A percentile compares a stretch with the other conserved stretches of the same genome.
These are phyloP conservation scores for Candida golubevii DNA, from an alignment of 805 yeast species.

Conservation along the genomic window DNA sequence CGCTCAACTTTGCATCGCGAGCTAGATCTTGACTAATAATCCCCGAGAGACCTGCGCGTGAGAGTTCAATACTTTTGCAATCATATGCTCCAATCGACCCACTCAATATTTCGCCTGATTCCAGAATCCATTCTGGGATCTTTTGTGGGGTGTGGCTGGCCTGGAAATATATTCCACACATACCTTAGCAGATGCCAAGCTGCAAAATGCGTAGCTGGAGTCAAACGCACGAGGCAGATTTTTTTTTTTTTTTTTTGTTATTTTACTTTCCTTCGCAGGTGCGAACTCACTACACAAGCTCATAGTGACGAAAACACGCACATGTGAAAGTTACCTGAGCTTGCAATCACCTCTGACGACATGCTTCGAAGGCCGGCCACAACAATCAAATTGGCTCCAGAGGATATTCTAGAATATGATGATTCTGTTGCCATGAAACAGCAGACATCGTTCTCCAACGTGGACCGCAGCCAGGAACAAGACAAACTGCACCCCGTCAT, in stretches of 20 bases:
- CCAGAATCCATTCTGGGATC: background rate
- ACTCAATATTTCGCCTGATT: too few species aligned
- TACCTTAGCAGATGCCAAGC: background rate
- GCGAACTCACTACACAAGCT: background rate
- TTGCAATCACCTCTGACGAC: background rate
- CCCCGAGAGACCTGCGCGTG: slow-evolving; percentile 1
- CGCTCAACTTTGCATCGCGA: slow-evolving; percentile 4
- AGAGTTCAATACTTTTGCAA: background rate
- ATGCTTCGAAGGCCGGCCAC: slow-evolving; percentile 77
- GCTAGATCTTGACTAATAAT: slow-evolving; percentile 9
- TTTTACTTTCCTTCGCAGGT: background rate
- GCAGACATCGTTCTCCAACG: slow-evolving; percentile 9
- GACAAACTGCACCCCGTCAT: slow-evolving; percentile 12
- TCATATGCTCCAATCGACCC: too few species aligned
- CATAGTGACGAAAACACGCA: too few species aligned
- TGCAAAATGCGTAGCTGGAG: too few species aligned
- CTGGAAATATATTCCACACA: slow-evolving; percentile 17
- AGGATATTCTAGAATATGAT: slow-evolving; percentile 55
- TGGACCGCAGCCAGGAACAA: slow-evolving; percentile 13
- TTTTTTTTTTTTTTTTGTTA: too few species aligned
- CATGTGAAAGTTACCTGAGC: too few species aligned
- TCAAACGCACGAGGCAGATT: too few species aligned
- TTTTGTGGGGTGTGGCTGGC: background rate
- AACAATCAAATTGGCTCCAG: slow-evolving; percentile 59
- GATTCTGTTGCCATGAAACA: slow-evolving; percentile 22